Base-by-base conservation (phyloP, 148 eudicot species). In the Rhododendron ferrugineum region DNA sequence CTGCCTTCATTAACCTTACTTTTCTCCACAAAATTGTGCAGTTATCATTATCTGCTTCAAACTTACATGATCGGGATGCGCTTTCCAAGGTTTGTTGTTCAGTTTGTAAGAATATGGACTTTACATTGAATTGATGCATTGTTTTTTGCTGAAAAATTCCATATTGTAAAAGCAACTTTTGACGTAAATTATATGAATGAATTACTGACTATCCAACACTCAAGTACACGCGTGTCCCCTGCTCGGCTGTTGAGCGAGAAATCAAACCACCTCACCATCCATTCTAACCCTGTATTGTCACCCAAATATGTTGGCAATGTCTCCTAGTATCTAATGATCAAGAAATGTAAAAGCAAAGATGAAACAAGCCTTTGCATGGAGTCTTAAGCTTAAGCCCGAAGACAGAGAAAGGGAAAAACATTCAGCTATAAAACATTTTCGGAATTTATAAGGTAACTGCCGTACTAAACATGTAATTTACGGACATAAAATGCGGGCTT, bases 41-140 rank as follows among this genome's bases (percentile, higher is more conserved):
- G 99, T 87, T 97, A 82, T 94, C 99, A 52, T 84, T 97, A 74
- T 93, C 98, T 82, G 98, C 96, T 86, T 85, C 98, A 88, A 89
- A 93, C 84, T 92, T 97, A 83, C 93, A 91, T 83, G 95, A 97
- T 82, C 88, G 91, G 76, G 98, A 95, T 86, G 90, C 93, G 88
- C 91, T 97, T 89, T 97, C 98, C 79, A 95, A 95, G 99, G 99
- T 96, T 88, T 84, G 95, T 77, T 87, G 83, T 84, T 85, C 82
- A 74, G 26, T 72, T 70, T 86, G 54, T 23, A 72, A 74, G 72
- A 76, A 20, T 32, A 58, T 40, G 16, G 37, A 80, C 23, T 76
- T 58, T 64, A 44, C 26, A 56, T 86, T 82, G 47, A 22, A 42
- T 84, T 70, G 73, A 16, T 83, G 56, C 30, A 13, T 36, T 79